phyloP scores from a whole-genome alignment of 306 rosid genomes.

The Quercus aquifolioides region DNA sequence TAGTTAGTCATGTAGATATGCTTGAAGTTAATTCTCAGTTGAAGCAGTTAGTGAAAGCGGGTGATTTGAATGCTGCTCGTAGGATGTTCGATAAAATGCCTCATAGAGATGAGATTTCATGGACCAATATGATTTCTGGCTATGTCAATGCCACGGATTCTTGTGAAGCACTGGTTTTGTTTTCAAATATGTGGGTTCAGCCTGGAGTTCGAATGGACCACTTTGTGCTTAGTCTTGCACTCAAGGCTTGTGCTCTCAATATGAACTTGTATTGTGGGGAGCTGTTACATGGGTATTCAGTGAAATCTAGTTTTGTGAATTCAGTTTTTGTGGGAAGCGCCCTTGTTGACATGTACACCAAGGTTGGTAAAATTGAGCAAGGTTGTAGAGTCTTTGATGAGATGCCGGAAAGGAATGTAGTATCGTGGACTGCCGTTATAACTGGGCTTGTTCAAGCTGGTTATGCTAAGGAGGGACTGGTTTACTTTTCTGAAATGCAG shows the following conservation, averaged over 20 bases:
- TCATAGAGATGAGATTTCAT: slow-evolving; percentile 53
- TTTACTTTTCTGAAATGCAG: slow-evolving; percentile 76
- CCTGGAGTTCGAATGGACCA: slow-evolving; percentile 46
- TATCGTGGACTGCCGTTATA: slow-evolving; percentile 71
- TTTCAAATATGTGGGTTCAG: slow-evolving; percentile 48
- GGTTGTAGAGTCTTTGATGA: slow-evolving; percentile 55
- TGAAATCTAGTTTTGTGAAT: slow-evolving; percentile 54
- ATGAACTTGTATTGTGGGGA: slow-evolving; percentile 42
- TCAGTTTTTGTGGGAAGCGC: slow-evolving; percentile 74
- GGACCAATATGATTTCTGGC: slow-evolving; percentile 57
- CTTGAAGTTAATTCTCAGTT: slow-evolving; percentile 48
- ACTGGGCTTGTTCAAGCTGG: slow-evolving; percentile 75
- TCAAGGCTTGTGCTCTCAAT: slow-evolving; percentile 64
- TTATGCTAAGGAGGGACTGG: slow-evolving; percentile 39
- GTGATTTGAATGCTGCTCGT: slow-evolving; percentile 44
- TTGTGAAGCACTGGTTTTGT: slow-evolving; percentile 50
- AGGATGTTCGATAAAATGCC: slow-evolving; percentile 50
- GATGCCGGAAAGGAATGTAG: slow-evolving; percentile 56
- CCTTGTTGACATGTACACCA: slow-evolving; percentile 69
- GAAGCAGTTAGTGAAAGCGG: slow-evolving; percentile 48
- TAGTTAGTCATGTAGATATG: slow-evolving; percentile 22
- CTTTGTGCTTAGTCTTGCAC: slow-evolving; percentile 53
- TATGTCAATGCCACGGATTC: slow-evolving; percentile 43
- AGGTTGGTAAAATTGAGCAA: slow-evolving; percentile 49
- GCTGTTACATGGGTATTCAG: slow-evolving; percentile 55